A percentile compares a stretch with the other conserved stretches of the same genome.
These are phyloP conservation scores for Pachysandra terminalis DNA, from an alignment of 164 flowering plant species.

Conservation along the genomic window DNA sequence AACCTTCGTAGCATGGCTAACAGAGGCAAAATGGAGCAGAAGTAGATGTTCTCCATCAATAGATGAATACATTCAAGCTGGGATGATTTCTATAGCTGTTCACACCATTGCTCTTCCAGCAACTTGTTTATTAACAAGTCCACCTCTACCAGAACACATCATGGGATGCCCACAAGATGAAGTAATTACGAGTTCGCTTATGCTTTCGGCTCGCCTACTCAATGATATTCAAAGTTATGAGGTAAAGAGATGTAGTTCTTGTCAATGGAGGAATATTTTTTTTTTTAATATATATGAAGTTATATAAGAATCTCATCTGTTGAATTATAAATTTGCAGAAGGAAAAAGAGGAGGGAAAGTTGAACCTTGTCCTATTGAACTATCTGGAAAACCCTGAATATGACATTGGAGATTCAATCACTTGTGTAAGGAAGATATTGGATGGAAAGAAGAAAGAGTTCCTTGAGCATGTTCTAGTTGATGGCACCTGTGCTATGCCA, in stretches of 20 bases:
- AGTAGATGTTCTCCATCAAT: slow-evolving; percentile 22
- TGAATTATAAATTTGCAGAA: slow-evolving; percentile 23
- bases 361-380: slow-evolving; percentile 27
- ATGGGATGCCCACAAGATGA: slow-evolving; percentile 14
- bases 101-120: slow-evolving; percentile 27
- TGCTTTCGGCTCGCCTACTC: slow-evolving; percentile 33
- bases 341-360: slow-evolving; percentile 30
- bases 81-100: slow-evolving; percentile 31
- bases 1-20: slow-evolving; percentile 35
- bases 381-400: slow-evolving; percentile 27
- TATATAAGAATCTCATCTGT: neutral
- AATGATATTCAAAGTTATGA: slow-evolving; percentile 40
- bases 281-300: neutral
- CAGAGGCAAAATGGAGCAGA: slow-evolving; percentile 35
- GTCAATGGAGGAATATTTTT: neutral
- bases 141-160: slow-evolving; percentile 5
- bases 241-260: slow-evolving; percentile 15
- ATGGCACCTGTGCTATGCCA: slow-evolving; percentile 17
- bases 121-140: slow-evolving; percentile 15
- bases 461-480: slow-evolving; percentile 23
- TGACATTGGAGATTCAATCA: slow-evolving; percentile 27
- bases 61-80: slow-evolving; percentile 32
- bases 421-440: slow-evolving; percentile 16
- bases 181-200: slow-evolving; percentile 28
- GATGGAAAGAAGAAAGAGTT: slow-evolving; percentile 23